A percentile compares a stretch with the other conserved stretches of the same genome.
Conservation (phyloP, 768 basidiomycete genomes). For the Mycena kentingensis region DNA sequence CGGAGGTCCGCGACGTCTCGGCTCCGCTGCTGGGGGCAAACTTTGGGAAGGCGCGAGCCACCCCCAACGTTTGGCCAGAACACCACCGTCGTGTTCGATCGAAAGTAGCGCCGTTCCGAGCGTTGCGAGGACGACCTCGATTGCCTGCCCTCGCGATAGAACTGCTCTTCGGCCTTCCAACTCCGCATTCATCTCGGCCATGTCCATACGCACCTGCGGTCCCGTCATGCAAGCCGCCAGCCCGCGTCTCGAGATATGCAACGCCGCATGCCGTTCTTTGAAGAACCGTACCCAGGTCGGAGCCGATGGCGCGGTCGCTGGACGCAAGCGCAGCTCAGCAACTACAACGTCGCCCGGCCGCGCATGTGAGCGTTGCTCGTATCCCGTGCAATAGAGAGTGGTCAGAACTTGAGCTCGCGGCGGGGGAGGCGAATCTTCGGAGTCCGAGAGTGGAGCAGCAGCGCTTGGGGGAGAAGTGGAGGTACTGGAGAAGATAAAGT, state of each 20-base stretch:
- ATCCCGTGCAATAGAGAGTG: slow-evolving; percentile 27
- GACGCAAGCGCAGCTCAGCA: slow-evolving; percentile 26
- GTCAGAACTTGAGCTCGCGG: slow-evolving; percentile 20
- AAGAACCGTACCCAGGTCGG: slow-evolving; percentile 24
- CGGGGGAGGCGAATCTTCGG: slow-evolving; percentile 14
- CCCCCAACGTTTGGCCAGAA: slow-evolving; percentile 24
- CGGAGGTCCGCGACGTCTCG: too few species aligned
- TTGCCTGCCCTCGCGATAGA: slow-evolving; percentile 22
- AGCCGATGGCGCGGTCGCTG: slow-evolving; percentile 1
- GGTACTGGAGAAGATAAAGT: slow-evolving; percentile 27
- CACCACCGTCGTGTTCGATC: slow-evolving; percentile 26
- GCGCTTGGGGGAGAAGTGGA: too few species aligned
- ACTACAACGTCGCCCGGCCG: slow-evolving; percentile 22
- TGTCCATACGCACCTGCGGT: slow-evolving; percentile 14
- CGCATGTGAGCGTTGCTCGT: slow-evolving; percentile 18
- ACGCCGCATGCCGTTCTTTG: slow-evolving; percentile 23
- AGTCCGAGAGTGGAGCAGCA: too few species aligned
- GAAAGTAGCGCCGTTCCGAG: slow-evolving; percentile 19
- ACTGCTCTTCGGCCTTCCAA: slow-evolving; percentile 7
- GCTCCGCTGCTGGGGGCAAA: too few species aligned
- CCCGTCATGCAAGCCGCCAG: slow-evolving; percentile 23
- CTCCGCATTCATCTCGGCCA: neutral
- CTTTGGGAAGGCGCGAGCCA: slow-evolving; percentile 17
- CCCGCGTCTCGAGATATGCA: slow-evolving; percentile 25
- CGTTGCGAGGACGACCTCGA: slow-evolving; percentile 22